A percentile compares a stretch with the other conserved stretches of the same genome.
These are phyloP conservation scores for Heterococcus sp. DNA, from an alignment of 108 stramenopile species.

Conservation along the genomic window DNA sequence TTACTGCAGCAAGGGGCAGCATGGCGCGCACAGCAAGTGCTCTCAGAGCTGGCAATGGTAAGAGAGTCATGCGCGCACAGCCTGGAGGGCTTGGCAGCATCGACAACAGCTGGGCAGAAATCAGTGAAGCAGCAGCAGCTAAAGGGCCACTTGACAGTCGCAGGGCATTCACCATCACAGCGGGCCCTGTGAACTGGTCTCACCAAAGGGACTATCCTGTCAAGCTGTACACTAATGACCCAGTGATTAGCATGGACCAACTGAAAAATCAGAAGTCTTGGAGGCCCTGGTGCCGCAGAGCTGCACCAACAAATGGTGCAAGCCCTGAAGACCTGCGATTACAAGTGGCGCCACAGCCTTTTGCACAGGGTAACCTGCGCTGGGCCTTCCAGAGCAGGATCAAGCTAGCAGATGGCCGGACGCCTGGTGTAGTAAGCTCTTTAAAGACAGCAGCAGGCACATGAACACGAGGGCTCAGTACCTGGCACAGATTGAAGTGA, in stretches of 20 bases:
- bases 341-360: conserved; percentile 43
- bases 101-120: too few species aligned
- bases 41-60: conserved; percentile 35
- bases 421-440: conserved; percentile 46
- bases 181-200: too few species aligned
- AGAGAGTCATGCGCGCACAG: too few species aligned
- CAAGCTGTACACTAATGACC: not conserved
- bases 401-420: conserved; percentile 1
- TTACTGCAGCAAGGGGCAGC: conserved; percentile 23
- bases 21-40: conserved; percentile 34
- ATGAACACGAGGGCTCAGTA: conserved; percentile 48
- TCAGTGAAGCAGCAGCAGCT: too few species aligned
- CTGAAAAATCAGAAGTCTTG: too few species aligned
- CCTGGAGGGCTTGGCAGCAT: too few species aligned
- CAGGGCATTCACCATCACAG: too few species aligned
- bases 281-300: too few species aligned
- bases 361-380: conserved; percentile 52
- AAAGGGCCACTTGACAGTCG: too few species aligned
- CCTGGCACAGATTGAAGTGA: conserved; percentile 57
- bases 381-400: conserved; percentile 50
- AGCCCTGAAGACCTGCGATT: conserved; percentile 38
- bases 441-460: conserved; percentile 48
- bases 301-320: conserved; percentile 39
- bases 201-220: not conserved
- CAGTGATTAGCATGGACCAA: conserved; percentile 9